Base-by-base conservation (phyloP, 805 yeast species). In the Ascoidea tarda region DNA sequence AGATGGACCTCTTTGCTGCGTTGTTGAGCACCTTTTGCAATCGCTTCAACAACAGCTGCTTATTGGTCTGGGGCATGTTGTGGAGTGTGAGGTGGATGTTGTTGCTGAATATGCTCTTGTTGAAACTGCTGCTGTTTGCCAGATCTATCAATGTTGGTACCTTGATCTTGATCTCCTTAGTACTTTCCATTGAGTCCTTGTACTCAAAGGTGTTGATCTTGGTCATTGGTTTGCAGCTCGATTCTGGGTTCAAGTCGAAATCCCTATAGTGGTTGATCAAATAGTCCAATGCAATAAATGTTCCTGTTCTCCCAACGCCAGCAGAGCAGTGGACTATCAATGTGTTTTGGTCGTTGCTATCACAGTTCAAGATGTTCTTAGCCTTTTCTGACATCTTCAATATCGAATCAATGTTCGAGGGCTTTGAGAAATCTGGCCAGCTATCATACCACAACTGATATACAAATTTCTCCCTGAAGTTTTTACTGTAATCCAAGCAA, bases 271-370 rank as follows among this genome's bases (percentile, higher is more conserved):
- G 53, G 50, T 65, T 66, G 52, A 70, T 59, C 5, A 72, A 50
- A 52, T 68, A 74, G 60, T 87, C 93, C 46, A 84, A 66, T 0
- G 88, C 77, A 51, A 87, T 78, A 60, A 81, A 85, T 0, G 96
- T 89, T 0, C 99, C 98, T 0, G 98, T 87, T 54, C 99, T 73
- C 6, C 99, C 99, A 59, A 95, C 90, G 0, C 99, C 99, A 0
- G 99, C 98, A 4, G 96, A 87, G 62, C 99, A 91, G 65, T 93
- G 98, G 10, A 84, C 84, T 50, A 87, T 63, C 5, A 82, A 68
- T 14, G 91, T 89, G 31, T 56, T 55, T 33, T 28, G 33, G 6
- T 6, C 28, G 6, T 16, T 48, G 6, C 16, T 28, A 8, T 46
- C 48, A 38, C 44, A 38, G 14, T 38, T 14, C 8, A 51, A 16